These are phyloP conservation scores for Leccinum olivaceoglutinosum DNA, from an alignment of 1,284 basidiomycete genomes.

Conservation along the genomic window DNA sequence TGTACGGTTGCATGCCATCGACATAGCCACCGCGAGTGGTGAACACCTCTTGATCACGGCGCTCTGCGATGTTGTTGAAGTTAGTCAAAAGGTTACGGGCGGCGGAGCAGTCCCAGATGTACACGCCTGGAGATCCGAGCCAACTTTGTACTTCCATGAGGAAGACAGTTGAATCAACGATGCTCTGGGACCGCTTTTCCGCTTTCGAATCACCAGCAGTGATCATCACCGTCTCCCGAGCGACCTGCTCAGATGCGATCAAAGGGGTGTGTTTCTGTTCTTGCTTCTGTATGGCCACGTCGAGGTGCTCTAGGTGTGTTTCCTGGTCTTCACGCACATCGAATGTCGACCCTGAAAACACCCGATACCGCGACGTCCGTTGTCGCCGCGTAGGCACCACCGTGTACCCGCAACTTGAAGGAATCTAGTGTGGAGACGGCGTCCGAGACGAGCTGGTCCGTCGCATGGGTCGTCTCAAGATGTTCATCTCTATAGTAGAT, in stretches of 20 bases:
- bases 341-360: not conserved
- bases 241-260: not conserved
- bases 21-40: conserved; percentile 54
- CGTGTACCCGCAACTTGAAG: not conserved
- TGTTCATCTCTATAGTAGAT: not conserved
- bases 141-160: conserved; percentile 90
- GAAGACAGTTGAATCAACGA: conserved; percentile 47
- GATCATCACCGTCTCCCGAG: not conserved
- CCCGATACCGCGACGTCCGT: not conserved
- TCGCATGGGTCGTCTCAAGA: not conserved
- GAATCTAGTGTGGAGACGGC: not conserved
- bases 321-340: not conserved
- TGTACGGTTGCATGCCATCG: conserved; percentile 68
- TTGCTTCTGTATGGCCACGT: not conserved
- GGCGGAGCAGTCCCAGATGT: conserved; percentile 98
- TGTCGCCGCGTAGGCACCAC: not conserved
- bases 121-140: conserved; percentile 92
- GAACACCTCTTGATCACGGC: conserved; percentile 77
- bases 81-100: conserved; percentile 92
- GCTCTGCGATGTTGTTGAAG: conserved; percentile 84
- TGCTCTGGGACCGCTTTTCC: not conserved
- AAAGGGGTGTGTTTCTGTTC: not conserved
- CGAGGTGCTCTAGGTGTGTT: not conserved
- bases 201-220: not conserved
- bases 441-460: not conserved